Conservation (phyloP, 2,329 filamentous ascomycete genomes). For the Colletotrichum simmondsii region DNA sequence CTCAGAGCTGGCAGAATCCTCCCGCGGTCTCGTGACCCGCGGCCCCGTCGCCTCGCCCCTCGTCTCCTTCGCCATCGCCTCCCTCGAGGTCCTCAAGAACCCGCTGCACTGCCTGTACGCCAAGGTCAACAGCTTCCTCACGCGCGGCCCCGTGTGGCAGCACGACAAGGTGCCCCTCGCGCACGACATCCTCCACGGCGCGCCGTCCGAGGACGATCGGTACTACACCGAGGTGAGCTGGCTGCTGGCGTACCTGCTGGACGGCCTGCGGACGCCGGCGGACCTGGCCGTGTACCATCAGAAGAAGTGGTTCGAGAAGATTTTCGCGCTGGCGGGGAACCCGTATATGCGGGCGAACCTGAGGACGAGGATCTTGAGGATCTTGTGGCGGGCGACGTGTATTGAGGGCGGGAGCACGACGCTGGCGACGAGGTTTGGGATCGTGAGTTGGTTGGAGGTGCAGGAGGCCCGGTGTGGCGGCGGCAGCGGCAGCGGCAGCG, state of each 20-base stretch:
- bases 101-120: slow-evolving; percentile 86
- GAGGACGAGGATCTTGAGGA: slow-evolving; percentile 67
- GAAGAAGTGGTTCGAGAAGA: slow-evolving; percentile 77
- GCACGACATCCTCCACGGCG: slow-evolving; percentile 69
- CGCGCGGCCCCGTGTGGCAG: slow-evolving; percentile 81
- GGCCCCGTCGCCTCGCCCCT: slow-evolving; percentile 77
- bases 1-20: slow-evolving; percentile 83
- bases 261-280: slow-evolving; percentile 67
- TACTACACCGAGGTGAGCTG: slow-evolving; percentile 80
- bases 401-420: slow-evolving; percentile 81
- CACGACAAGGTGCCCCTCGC: slow-evolving; percentile 79
- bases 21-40: slow-evolving; percentile 62
- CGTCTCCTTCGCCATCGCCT: slow-evolving; percentile 78
- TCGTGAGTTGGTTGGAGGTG: slow-evolving; percentile 79
- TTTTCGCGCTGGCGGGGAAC: slow-evolving; percentile 76
- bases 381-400: slow-evolving; percentile 75
- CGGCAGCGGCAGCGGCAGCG: slow-evolving; percentile 21
- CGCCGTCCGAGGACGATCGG: slow-evolving; percentile 77
- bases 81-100: slow-evolving; percentile 76
- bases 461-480: slow-evolving; percentile 58
- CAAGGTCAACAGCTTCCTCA: slow-evolving; percentile 87
- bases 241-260: slow-evolving; percentile 78
- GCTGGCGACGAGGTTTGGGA: slow-evolving; percentile 80
- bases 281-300: slow-evolving; percentile 72
- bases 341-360: slow-evolving; percentile 70